Conservation (phyloP, 352 stramenopile genomes). For the Phytophthora pini region DNA sequence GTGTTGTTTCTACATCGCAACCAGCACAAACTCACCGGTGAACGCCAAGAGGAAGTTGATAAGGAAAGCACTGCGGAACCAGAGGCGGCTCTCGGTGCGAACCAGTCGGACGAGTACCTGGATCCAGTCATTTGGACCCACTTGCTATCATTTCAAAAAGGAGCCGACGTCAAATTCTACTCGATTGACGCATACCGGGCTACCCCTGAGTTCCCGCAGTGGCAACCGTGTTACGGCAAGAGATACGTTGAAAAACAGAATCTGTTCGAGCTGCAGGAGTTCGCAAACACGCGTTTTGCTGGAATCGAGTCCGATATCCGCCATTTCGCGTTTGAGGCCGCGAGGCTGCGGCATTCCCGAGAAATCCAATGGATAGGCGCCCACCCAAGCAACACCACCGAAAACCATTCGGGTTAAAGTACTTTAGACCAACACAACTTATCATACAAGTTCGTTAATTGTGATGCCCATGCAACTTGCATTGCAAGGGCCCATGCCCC, state of each 20-base stretch:
- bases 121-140: conserved; percentile 65
- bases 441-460: no score
- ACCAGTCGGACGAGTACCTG: conserved; percentile 19
- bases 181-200: conserved; percentile 51
- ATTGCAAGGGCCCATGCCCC: no score
- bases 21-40: conserved; percentile 30
- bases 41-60: neutral
- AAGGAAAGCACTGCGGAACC: neutral
- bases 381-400: neutral
- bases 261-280: conserved; percentile 10
- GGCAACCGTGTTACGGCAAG: conserved; percentile 58
- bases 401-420: no score
- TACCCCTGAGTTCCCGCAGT: conserved; percentile 32
- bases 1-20: conserved; percentile 57
- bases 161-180: conserved; percentile 34
- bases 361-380: neutral
- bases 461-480: no score
- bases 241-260: conserved; percentile 1
- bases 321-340: conserved; percentile 4
- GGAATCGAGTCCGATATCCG: conserved; percentile 4
- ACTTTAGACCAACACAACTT: no score
- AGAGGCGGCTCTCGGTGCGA: neutral
- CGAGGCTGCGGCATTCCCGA: neutral
- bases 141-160: conserved; percentile 56
- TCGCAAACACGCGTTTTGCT: conserved; percentile 4